A percentile compares a stretch with the other conserved stretches of the same genome.
Conservation (phyloP, 1,139 yeast genomes). For the Yamadazyma friedrichii region DNA sequence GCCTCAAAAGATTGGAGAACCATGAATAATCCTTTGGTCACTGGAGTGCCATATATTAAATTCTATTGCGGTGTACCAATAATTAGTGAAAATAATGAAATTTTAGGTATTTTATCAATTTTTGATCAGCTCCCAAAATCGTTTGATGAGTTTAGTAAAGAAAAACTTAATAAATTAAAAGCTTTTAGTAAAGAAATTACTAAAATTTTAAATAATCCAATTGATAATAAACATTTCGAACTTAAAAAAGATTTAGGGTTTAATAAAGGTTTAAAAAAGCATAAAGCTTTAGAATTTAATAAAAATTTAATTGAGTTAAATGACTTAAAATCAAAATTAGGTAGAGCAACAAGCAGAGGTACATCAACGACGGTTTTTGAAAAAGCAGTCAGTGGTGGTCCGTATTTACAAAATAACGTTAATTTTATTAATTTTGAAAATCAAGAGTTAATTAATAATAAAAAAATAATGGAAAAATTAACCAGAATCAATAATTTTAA, state of each 20-base stretch:
- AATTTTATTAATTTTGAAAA: slow-evolving; percentile 30
- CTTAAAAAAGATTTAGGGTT: slow-evolving; percentile 5
- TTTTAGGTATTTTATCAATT: slow-evolving; percentile 60
- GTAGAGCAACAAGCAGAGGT: slow-evolving; percentile 54
- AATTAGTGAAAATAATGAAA: slow-evolving; percentile 32
- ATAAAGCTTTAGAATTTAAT: slow-evolving; percentile 10
- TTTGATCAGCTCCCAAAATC: slow-evolving; percentile 51
- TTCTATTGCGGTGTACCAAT: slow-evolving; percentile 69
- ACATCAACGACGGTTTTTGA: slow-evolving; percentile 47
- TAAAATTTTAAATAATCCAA: slow-evolving; percentile 37
- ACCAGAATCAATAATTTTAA: slow-evolving; percentile 41
- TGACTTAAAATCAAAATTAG: slow-evolving; percentile 36
- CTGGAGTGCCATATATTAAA: slow-evolving; percentile 55
- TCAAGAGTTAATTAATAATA: slow-evolving; percentile 18
- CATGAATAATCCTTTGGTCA: slow-evolving; percentile 57
- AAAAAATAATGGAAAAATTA: slow-evolving; percentile 37
- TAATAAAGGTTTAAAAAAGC: slow-evolving; percentile 8
- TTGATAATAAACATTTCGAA: slow-evolving; percentile 11
- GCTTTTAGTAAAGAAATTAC: slow-evolving; percentile 43
- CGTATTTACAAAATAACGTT: slow-evolving; percentile 49
- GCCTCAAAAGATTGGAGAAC: slow-evolving; percentile 71
- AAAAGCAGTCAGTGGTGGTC: slow-evolving; percentile 61
- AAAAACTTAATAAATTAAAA: slow-evolving; percentile 33
- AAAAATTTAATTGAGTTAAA: slow-evolving; percentile 21
- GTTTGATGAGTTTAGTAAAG: slow-evolving; percentile 27